Evolutionary conservation across 352 stramenopile species (phyloP).

Genomic region (Globisporangium cederbergense): DNA sequence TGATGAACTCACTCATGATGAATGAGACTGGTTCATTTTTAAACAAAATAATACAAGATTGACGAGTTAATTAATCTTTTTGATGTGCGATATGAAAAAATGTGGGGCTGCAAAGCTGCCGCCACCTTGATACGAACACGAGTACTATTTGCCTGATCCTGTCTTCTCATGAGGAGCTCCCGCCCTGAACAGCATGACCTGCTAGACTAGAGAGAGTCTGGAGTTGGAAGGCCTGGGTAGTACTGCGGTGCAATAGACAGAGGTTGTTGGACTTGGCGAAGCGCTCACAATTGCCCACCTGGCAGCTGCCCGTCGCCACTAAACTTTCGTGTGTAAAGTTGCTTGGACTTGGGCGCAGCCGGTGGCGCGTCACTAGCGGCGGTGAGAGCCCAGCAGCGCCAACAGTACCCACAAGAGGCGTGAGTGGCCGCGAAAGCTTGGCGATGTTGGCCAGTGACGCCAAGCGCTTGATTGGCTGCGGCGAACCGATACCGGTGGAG

Average conservation of each 20-base stretch:
- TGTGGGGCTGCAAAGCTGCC: neutral
- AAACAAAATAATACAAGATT: neutral
- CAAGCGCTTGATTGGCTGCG: slow-evolving; percentile 19
- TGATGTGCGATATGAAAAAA: neutral
- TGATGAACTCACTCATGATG: too few relatives aligned
- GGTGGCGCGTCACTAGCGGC: neutral
- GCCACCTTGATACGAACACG: neutral
- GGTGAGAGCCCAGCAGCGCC: neutral
- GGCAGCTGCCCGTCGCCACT: neutral
- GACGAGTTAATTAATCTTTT: neutral
- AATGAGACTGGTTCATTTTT: too few relatives aligned
- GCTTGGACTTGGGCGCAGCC: neutral
- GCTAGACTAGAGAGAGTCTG: too few relatives aligned
- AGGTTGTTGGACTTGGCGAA: neutral
- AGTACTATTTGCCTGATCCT: neutral
- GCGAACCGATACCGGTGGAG: neutral
- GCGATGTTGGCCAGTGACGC: slow-evolving; percentile 18
- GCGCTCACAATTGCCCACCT: neutral
- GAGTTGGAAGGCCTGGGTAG: neutral
- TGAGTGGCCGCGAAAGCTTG: slow-evolving; percentile 12
- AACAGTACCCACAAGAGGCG: neutral
- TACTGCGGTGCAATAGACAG: neutral
- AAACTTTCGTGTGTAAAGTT: neutral
- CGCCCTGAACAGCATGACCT: neutral
- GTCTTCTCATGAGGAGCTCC: neutral